Percentiles rank a stretch among this genome's conserved stretches.
These are phyloP conservation scores for Emergomyces orientalis DNA, from an alignment of 2,329 filamentous ascomycete genomes.

Conservation along the genomic window DNA sequence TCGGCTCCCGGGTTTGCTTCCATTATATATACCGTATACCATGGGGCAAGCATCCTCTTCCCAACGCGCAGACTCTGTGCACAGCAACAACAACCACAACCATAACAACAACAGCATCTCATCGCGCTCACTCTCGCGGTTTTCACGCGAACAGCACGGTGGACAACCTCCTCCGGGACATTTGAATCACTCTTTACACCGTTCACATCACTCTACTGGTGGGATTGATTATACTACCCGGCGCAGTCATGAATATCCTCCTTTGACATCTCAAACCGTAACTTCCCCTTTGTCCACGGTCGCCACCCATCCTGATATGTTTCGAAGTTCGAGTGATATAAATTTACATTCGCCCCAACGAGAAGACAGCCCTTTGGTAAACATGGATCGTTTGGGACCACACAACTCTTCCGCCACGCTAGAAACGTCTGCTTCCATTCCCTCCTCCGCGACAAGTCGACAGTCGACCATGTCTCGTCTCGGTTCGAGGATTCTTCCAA, in stretches of 20 bases:
- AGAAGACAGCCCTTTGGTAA: conserved; percentile 28
- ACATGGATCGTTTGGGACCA: conserved; percentile 21
- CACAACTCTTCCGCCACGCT: conserved; percentile 25
- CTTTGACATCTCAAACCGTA: neutral
- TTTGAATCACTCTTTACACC: neutral
- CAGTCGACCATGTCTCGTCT: conserved; percentile 42
- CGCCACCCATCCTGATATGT: neutral
- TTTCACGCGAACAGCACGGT: neutral
- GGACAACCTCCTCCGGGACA: neutral
- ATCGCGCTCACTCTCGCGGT: neutral
- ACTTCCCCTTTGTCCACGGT: neutral
- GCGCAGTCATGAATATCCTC: neutral
- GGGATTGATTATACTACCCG: neutral
- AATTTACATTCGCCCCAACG: conserved; percentile 22
- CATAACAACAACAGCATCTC: neutral
- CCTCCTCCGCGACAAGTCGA: conserved; percentile 31
- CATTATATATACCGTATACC: conserved; percentile 21
- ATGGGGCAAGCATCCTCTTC: conserved; percentile 39
- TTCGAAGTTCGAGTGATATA: neutral
- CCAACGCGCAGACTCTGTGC: conserved; percentile 27
- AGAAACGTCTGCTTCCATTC: conserved; percentile 29
- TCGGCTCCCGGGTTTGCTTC: neutral
- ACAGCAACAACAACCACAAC: conserved; percentile 13
- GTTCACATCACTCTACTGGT: neutral
- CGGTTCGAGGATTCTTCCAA: conserved; percentile 40